Conservation (phyloP, 78 protist genomes). For the Diacronema lutheri region DNA sequence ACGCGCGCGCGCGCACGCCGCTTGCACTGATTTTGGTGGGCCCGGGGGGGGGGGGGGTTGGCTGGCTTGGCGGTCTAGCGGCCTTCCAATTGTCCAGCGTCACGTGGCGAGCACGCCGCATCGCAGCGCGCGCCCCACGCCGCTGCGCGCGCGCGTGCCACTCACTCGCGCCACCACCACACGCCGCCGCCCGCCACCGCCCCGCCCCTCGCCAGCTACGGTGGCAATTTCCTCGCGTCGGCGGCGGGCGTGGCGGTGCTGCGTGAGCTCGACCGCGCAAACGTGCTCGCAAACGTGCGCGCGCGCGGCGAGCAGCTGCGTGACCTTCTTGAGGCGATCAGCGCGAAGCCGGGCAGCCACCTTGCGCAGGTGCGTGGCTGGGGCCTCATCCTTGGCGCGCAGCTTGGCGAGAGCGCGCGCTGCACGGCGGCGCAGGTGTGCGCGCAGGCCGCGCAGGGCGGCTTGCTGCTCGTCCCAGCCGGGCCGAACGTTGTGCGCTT, state of each 20-base stretch:
- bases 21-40: too few relatives aligned
- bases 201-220: too few relatives aligned
- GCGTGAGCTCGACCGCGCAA: not conserved
- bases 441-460: not conserved
- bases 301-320: conserved; percentile 20
- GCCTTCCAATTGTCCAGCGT: too few relatives aligned
- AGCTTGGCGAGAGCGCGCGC: not conserved
- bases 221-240: conserved; percentile 15
- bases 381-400: not conserved
- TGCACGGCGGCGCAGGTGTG: not conserved
- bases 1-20: too few relatives aligned
- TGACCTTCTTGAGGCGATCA: not conserved
- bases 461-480: not conserved
- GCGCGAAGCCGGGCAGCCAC: too few relatives aligned
- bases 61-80: too few relatives aligned
- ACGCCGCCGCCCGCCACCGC: too few relatives aligned
- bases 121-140: too few relatives aligned
- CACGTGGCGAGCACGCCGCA: too few relatives aligned
- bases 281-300: not conserved
- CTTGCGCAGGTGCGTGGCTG: not conserved
- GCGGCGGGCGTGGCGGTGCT: not conserved
- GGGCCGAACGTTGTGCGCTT: not conserved
- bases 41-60: too few relatives aligned
- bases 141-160: too few relatives aligned
- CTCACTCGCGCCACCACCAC: too few relatives aligned